phyloP scores from a whole-genome alignment of 768 basidiomycete genomes.

The Sporobolomyces roseus region DNA sequence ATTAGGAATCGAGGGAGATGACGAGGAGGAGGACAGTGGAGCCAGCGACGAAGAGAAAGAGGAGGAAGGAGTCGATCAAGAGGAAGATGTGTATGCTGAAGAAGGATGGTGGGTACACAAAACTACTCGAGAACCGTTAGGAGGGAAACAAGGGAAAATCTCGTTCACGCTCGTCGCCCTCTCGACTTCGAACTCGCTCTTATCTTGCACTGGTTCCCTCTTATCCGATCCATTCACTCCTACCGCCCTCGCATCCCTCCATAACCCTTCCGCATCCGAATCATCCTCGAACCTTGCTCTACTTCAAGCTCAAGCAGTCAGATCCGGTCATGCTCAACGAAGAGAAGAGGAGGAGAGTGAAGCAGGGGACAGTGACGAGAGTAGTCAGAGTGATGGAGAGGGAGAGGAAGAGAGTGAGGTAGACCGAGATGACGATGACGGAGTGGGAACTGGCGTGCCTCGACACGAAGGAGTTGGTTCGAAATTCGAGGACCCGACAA shows the following conservation, averaged over 20 bases:
- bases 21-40: constrained; percentile 41
- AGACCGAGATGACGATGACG: constrained; percentile 35
- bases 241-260: constrained; percentile 14
- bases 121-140: constrained; percentile 49
- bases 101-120: constrained; percentile 51
- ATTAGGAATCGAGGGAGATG: constrained; percentile 37
- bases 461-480: constrained; percentile 48
- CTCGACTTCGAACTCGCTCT: constrained; percentile 44
- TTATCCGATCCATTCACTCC: constrained; percentile 39
- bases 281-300: background rate
- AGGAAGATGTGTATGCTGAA: constrained; percentile 44
- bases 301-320: background rate
- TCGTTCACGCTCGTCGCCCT: constrained; percentile 59
- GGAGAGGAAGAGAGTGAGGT: constrained; percentile 13
- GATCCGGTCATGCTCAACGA: background rate
- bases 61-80: constrained; percentile 49
- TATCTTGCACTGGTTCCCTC: constrained; percentile 46
- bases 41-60: constrained; percentile 43
- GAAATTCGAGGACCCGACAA: background rate
- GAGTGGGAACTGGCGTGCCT: constrained; percentile 34
- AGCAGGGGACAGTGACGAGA: background rate
- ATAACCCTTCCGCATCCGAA: background rate
- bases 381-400: background rate
- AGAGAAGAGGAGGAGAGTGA: constrained; percentile 2
- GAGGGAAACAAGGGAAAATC: constrained; percentile 49